Conservation (phyloP, 2,329 filamentous ascomycete genomes). For the Colletotrichum godetiae region DNA sequence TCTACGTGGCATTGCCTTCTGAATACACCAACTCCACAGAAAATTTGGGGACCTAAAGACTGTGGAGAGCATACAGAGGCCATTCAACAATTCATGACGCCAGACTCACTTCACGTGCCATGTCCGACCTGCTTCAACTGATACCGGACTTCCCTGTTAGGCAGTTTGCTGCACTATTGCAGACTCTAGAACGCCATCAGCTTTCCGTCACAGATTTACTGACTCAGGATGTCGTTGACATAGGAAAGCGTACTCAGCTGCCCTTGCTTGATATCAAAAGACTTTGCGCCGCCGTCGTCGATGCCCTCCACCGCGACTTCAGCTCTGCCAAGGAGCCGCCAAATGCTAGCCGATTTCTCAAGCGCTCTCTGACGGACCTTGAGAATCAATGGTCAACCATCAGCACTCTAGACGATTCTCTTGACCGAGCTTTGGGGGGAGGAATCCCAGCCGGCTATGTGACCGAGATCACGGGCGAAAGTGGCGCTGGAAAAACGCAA, state of each 20-base stretch:
- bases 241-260: slow-evolving; percentile 86
- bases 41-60: neutral
- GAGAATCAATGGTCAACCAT: slow-evolving; percentile 61
- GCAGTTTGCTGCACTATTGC: slow-evolving; percentile 79
- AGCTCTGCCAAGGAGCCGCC: slow-evolving; percentile 32
- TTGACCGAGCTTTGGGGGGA: slow-evolving; percentile 79
- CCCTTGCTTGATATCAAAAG: slow-evolving; percentile 84
- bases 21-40: neutral
- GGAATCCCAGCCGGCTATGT: slow-evolving; percentile 85
- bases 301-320: slow-evolving; percentile 74
- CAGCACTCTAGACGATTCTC: slow-evolving; percentile 80
- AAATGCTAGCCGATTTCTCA: slow-evolving; percentile 13
- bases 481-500: slow-evolving; percentile 95
- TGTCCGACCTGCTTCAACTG: slow-evolving; percentile 88
- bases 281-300: slow-evolving; percentile 74
- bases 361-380: slow-evolving; percentile 23
- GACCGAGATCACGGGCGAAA: slow-evolving; percentile 92
- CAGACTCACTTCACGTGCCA: slow-evolving; percentile 50
- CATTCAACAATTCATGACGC: neutral
- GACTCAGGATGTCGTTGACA: slow-evolving; percentile 82
- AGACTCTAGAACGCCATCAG: slow-evolving; percentile 80
- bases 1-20: neutral
- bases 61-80: neutral
- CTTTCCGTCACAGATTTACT: slow-evolving; percentile 88
- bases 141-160: slow-evolving; percentile 82